A percentile compares a stretch with the other conserved stretches of the same genome.
Conservation (phyloP, 768 basidiomycete genomes). For the Rhodocollybia butyracea region DNA sequence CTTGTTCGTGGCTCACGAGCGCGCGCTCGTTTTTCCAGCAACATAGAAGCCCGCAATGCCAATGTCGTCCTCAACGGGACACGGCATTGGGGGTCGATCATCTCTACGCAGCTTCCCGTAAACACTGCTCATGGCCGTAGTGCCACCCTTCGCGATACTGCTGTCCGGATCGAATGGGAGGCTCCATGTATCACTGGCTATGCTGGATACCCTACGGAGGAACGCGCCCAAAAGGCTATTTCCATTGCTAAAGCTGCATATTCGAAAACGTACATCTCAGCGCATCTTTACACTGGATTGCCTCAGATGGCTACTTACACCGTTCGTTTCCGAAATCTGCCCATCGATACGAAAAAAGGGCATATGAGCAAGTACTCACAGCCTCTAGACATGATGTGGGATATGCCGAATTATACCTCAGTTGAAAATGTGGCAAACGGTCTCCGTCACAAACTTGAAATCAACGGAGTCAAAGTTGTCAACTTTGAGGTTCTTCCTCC, state of each 20-base stretch:
- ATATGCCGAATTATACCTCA: slow-evolving; percentile 36
- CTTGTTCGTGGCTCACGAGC: slow-evolving; percentile 14
- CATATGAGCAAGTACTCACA: slow-evolving; percentile 35
- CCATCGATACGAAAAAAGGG: slow-evolving; percentile 33
- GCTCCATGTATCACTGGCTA: slow-evolving; percentile 56
- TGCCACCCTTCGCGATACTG: slow-evolving; percentile 47
- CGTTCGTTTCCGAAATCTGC: slow-evolving; percentile 50
- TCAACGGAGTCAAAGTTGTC: slow-evolving; percentile 22
- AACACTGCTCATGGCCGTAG: slow-evolving; percentile 27
- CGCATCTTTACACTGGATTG: slow-evolving; percentile 49
- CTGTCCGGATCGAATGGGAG: slow-evolving; percentile 58
- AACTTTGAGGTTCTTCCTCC: slow-evolving; percentile 47
- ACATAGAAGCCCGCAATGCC: slow-evolving; percentile 52
- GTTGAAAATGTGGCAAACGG: slow-evolving; percentile 30
- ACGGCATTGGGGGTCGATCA: slow-evolving; percentile 30
- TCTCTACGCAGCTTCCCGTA: slow-evolving; percentile 46
- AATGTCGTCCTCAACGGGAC: slow-evolving; percentile 47
- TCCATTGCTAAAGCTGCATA: slow-evolving; percentile 33
- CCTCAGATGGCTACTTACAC: slow-evolving; percentile 58
- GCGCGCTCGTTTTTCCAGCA: slow-evolving; percentile 36
- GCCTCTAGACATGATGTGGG: slow-evolving; percentile 37
- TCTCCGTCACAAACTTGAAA: slow-evolving; percentile 34
- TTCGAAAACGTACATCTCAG: slow-evolving; percentile 40
- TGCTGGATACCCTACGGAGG: slow-evolving; percentile 54
- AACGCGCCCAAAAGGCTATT: slow-evolving; percentile 51